Conservation (phyloP, 345 rosid species). For the Hirschfeldia incana region DNA sequence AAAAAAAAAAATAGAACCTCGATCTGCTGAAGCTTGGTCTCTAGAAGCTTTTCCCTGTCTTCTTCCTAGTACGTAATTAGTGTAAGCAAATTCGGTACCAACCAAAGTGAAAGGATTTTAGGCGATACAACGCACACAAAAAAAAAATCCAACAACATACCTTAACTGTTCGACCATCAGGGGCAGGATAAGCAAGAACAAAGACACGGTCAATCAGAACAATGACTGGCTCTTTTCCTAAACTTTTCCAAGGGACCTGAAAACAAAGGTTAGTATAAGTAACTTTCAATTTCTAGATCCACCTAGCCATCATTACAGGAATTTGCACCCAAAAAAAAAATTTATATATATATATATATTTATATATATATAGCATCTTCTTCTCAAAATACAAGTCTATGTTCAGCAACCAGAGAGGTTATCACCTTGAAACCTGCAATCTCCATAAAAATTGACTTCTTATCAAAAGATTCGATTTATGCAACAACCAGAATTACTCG, state of each 20-base stretch:
- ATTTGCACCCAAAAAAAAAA: neutral
- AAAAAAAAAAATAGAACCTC: conserved; percentile 53
- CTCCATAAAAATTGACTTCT: conserved; percentile 14
- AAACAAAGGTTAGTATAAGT: conserved; percentile 20
- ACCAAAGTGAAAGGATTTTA: conserved; percentile 10
- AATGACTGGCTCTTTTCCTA: conserved; percentile 95
- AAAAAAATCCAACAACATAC: conserved; percentile 37
- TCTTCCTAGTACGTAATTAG: conserved; percentile 58
- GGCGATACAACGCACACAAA: conserved; percentile 21
- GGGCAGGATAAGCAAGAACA: conserved; percentile 80
- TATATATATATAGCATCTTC: neutral
- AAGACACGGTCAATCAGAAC: conserved; percentile 93
- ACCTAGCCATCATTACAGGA: conserved; percentile 2
- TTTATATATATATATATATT: too few relatives aligned
- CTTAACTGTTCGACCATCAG: conserved; percentile 61
- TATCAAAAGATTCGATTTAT: conserved; percentile 16
- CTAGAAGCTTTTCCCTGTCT: conserved; percentile 78
- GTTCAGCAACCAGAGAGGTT: conserved; percentile 13
- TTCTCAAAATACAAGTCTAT: neutral
- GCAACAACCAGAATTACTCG: conserved; percentile 11
- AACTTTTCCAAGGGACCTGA: conserved; percentile 98
- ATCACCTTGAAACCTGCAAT: conserved; percentile 15
- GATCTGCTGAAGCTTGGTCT: conserved; percentile 90
- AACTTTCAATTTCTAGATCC: neutral
- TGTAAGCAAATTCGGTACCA: conserved; percentile 16